Conservation (phyloP, 2,329 filamentous ascomycete genomes). For the Graphilbum ipis-grandicollis region DNA sequence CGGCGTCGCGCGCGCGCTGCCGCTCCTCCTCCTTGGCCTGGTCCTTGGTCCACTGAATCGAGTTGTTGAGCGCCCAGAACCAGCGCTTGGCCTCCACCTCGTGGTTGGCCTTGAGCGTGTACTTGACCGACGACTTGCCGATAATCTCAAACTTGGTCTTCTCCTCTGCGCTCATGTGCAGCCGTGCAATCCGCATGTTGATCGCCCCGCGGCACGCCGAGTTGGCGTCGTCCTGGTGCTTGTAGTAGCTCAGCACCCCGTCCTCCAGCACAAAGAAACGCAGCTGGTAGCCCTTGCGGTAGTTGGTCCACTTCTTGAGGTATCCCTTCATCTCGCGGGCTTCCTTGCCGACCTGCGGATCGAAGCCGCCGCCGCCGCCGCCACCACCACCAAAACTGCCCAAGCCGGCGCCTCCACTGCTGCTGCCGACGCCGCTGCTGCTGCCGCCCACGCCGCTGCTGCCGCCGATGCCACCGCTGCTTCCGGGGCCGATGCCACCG, state of each 20-base stretch:
- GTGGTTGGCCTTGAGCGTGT: constrained; percentile 93
- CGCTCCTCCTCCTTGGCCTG: constrained; percentile 82
- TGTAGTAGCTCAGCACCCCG: constrained; percentile 95
- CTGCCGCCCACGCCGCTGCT: constrained; percentile 15
- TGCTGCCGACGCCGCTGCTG: not conserved
- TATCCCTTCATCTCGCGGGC: constrained; percentile 96
- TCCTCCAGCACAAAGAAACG: constrained; percentile 97
- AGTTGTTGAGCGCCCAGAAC: constrained; percentile 98
- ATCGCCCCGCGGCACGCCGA: constrained; percentile 94
- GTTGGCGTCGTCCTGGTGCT: constrained; percentile 93
- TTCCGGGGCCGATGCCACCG: not conserved
- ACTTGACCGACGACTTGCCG: constrained; percentile 96
- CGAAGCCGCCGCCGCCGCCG: constrained; percentile 11
- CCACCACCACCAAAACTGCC: not conserved
- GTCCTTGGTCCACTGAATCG: constrained; percentile 96
- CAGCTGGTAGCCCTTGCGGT: constrained; percentile 89
- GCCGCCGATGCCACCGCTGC: not conserved
- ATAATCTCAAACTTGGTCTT: constrained; percentile 97
- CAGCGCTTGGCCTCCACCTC: constrained; percentile 95
- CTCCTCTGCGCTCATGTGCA: constrained; percentile 93
- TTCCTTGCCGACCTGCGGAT: constrained; percentile 61
- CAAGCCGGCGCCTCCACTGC: not conserved
- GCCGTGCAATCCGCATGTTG: constrained; percentile 90
- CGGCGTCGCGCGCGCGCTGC: constrained; percentile 55
- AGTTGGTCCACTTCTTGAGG: constrained; percentile 99